These are phyloP conservation scores for Cyclotella choctawhatcheeana DNA, from an alignment of 108 stramenopile species.

Conservation along the genomic window DNA sequence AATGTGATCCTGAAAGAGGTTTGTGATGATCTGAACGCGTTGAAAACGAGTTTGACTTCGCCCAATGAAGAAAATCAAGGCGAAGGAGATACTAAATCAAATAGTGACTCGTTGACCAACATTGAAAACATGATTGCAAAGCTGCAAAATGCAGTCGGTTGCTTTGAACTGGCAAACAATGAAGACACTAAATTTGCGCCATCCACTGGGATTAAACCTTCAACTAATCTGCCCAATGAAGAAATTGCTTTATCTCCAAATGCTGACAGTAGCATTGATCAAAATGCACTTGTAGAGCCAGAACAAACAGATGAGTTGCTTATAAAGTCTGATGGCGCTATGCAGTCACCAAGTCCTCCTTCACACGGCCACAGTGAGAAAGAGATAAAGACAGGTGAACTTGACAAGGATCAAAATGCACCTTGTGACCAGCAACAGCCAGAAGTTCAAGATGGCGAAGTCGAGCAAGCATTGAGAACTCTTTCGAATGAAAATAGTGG, in stretches of 20 bases:
- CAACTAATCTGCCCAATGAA: too few species aligned
- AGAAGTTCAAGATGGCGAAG: too few species aligned
- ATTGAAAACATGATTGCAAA: conserved; percentile 33
- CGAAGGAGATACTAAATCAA: neutral
- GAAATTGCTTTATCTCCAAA: neutral
- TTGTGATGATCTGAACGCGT: conserved; percentile 15
- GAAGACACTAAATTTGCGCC: neutral
- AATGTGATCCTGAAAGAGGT: conserved; percentile 30
- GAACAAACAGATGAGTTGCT: neutral
- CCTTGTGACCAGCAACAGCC: too few species aligned
- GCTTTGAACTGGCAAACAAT: conserved; percentile 8
- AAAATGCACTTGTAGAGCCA: neutral
- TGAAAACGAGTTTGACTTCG: conserved; percentile 13
- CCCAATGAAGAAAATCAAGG: conserved; percentile 16
- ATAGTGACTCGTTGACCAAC: neutral
- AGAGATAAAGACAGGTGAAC: too few species aligned
- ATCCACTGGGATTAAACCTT: too few species aligned
- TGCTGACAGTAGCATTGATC: neutral
- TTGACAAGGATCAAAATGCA: too few species aligned
- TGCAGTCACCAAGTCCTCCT: too few species aligned
- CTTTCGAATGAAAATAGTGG: conserved; percentile 47
- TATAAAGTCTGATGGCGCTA: too few species aligned
- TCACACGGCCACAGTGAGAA: too few species aligned
- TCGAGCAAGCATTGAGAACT: conserved; percentile 42
- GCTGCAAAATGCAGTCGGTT: conserved; percentile 20